Base-by-base conservation (phyloP, 1,139 yeast genomes). In the Yamadazyma dendronema region DNA sequence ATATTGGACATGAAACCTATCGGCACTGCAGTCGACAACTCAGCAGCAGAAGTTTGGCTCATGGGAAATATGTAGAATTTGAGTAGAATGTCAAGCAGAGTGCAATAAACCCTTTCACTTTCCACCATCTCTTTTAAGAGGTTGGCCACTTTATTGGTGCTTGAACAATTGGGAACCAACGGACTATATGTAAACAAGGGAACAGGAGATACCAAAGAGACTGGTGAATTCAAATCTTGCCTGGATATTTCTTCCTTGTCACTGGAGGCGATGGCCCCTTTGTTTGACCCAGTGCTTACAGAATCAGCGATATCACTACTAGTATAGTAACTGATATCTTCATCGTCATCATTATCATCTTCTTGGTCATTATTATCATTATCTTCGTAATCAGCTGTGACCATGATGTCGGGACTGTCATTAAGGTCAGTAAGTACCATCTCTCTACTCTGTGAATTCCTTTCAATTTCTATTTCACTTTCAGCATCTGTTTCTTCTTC, bases 81-180 rank as follows among this genome's bases (percentile, higher is more conserved):
- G 4, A 63, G 56, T 10, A 77, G 54, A 38, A 73, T 52, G 27
- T 60, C 59, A 32, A 79, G 50, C 2, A 73, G 68, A 27, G 62
- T 58, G 12, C 75, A 52, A 44, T 75, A 78, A 1, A 55, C 57
- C 19, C 61, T 62, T 49, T 79, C 84, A 13, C 77, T 75, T 8
- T 62, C 65, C 0, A 69, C 37, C 2, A 78, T 49, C 49, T 79
- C 84, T 39, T 72, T 70, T 12, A 77, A 53, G 9, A 67, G 56
- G 30, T 59, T 62, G 25, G 52, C 56, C 33, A 75, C 45, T 23
- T 59, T 57, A 35, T 52, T 59, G 0, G 53, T 48, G 15, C 40
- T 32, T 10, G 17, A 2, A n/a, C 11, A 23, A 5, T 12, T 11
- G 2, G n/a, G n/a, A 3, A 26, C 17, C 2, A 11, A 17, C 3